Evolutionary conservation across 768 basidiomycete species (phyloP).

Genomic region (Trametes cinnabarina): DNA sequence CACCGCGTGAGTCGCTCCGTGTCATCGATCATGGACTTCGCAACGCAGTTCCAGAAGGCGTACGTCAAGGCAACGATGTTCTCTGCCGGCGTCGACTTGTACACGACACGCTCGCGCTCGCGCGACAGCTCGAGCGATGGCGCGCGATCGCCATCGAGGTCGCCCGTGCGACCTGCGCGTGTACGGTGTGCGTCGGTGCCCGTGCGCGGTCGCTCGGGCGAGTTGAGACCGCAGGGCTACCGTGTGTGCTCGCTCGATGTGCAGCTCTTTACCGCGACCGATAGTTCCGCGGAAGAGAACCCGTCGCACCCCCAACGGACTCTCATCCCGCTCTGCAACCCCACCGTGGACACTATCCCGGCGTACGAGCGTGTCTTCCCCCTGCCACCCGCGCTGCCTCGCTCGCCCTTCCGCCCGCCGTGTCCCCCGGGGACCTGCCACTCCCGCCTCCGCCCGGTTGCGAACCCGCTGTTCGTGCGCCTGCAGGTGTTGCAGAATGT

Average conservation of each 20-base stretch:
- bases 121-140: constrained; percentile 20
- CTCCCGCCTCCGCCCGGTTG: constrained; percentile 53
- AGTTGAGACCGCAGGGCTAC: constrained; percentile 39
- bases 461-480: constrained; percentile 59
- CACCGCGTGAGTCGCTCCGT: constrained; percentile 38
- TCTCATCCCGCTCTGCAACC: constrained; percentile 26
- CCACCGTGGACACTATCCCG: constrained; percentile 34
- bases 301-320: constrained; percentile 15
- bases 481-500: constrained; percentile 62
- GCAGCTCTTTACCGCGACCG: constrained; percentile 35
- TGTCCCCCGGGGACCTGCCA: constrained; percentile 25
- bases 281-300: background rate
- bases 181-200: constrained; percentile 5
- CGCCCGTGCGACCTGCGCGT: constrained; percentile 5
- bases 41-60: constrained; percentile 54
- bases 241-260: constrained; percentile 46
- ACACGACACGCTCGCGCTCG: constrained; percentile 14
- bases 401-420: constrained; percentile 39
- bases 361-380: constrained; percentile 24
- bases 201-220: constrained; percentile 12
- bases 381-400: constrained; percentile 39
- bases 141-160: constrained; percentile 21
- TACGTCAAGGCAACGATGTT: constrained; percentile 57
- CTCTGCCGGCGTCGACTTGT: constrained; percentile 34
- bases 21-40: constrained; percentile 46